A percentile compares a stretch with the other conserved stretches of the same genome.
These are phyloP conservation scores for Sonneratia alba DNA, from an alignment of 345 rosid species.

Conservation along the genomic window DNA sequence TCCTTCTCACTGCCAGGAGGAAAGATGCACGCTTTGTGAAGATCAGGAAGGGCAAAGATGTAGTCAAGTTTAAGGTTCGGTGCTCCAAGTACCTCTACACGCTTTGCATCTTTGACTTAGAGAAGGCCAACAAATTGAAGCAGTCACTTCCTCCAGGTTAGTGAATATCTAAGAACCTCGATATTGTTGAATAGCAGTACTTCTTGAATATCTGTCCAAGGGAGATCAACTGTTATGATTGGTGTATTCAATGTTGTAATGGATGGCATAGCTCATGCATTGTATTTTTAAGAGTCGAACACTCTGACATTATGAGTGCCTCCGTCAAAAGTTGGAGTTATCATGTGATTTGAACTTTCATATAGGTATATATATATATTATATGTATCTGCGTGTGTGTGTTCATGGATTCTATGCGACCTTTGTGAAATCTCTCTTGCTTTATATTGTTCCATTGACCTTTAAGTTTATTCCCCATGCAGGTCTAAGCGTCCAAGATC, in stretches of 20 bases:
- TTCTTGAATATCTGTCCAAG: background rate
- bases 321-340: background rate
- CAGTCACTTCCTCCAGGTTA: slow-evolving; percentile 96
- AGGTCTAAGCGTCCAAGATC: slow-evolving; percentile 82
- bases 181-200: background rate
- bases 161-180: background rate
- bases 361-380: background rate
- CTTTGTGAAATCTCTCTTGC: background rate
- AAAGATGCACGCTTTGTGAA: slow-evolving; percentile 88
- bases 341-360: background rate
- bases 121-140: slow-evolving; percentile 92
- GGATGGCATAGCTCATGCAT: too few species aligned
- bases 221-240: background rate
- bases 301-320: background rate
- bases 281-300: background rate
- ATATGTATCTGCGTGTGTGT: background rate
- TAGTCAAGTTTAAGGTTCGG: slow-evolving; percentile 87
- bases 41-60: slow-evolving; percentile 74
- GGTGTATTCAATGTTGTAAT: background rate
- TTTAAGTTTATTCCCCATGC: slow-evolving; percentile 4
- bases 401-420: background rate
- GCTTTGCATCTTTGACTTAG: slow-evolving; percentile 69
- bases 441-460: background rate
- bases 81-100: slow-evolving; percentile 92
- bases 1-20: slow-evolving; percentile 93